Conservation (phyloP, 73 alveolate species). For the Paramecium sonneborni region DNA sequence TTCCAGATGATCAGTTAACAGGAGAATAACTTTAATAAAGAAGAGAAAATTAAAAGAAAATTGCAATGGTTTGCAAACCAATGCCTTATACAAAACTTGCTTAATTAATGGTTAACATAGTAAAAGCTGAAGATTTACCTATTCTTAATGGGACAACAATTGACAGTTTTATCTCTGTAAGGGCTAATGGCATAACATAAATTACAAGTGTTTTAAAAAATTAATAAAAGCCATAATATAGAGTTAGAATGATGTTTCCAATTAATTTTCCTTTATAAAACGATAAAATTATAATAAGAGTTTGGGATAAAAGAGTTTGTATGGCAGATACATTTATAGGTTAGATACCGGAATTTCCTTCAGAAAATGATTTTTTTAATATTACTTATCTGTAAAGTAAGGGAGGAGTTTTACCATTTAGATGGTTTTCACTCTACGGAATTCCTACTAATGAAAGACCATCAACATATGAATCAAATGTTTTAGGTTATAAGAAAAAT, state of each 20-base stretch:
- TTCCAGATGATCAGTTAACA: conserved; percentile 77
- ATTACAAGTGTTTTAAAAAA: conserved; percentile 77
- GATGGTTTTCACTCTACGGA: conserved; percentile 91
- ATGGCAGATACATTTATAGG: conserved; percentile 82
- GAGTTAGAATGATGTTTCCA: conserved; percentile 83
- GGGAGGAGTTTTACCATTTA: conserved; percentile 85
- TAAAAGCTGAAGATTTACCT: conserved; percentile 89
- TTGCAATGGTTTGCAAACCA: conserved; percentile 67
- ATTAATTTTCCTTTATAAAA: conserved; percentile 81
- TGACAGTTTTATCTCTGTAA: conserved; percentile 79
- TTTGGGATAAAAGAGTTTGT: conserved; percentile 82
- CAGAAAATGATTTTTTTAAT: conserved; percentile 83
- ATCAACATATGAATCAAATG: conserved; percentile 1
- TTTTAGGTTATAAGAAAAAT: conserved; percentile 47
- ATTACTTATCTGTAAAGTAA: conserved; percentile 77
- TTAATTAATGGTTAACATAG: conserved; percentile 79
- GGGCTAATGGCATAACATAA: conserved; percentile 78
- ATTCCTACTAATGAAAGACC: conserved; percentile 77
- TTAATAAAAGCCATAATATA: conserved; percentile 76
- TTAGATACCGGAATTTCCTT: conserved; percentile 90
- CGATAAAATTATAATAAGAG: conserved; percentile 87
- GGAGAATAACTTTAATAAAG: conserved; percentile 73
- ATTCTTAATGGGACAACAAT: conserved; percentile 57
- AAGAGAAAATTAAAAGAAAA: conserved; percentile 65
- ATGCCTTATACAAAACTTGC: conserved; percentile 72